Base-by-base conservation (phyloP, 352 stramenopile genomes). In the Globisporangium recalcitrans region DNA sequence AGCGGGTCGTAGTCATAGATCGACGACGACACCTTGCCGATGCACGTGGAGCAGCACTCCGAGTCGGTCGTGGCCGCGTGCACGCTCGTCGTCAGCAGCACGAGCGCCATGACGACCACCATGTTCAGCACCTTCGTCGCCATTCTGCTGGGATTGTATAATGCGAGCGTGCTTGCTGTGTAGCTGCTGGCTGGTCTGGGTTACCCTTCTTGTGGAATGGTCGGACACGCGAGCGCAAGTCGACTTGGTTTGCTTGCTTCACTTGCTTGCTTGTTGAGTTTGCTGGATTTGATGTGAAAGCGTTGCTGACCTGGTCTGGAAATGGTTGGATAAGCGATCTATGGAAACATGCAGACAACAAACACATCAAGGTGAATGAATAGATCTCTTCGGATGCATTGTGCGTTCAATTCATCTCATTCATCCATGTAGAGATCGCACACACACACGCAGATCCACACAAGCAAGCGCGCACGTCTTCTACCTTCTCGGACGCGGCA, bases 1-100 rank as follows among this genome's bases (percentile, higher is more conserved):
- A 86, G 56, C 55, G 82, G 82, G 60, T 91, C 82, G 69, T 91
- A 91, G 47, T 72, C 73, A 72, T 88, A 91, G 14, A 67, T 42
- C 3, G 56, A 32, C 44, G 58, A 55, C 38, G 81, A 68, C 31
- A 73, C 71, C 62, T 90, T 88, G 62, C 78, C 81, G 64, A 90
- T 90, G 58, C 81, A 90, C 32, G 65, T 88, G 58, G 55, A 74
- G 64, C 81, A 90, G 69, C 81, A 90, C 62, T 68, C 62, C 22
- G 4, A 2, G 1, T 57, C 40, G 16, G 27, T 31, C 2, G 27
- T 31, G 27, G 31, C 58, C 22, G 31, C 31, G 27, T 13, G 16
- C 8, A 49, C 55, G 26, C n/a, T 24, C 19, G 29, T 2, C 24
- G 36, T 22, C 49, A 34, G n/a, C 13, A 64, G 34, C 49, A 57